Base-by-base conservation (phyloP, 805 yeast genomes). In the Brettanomyces custersianus region DNA sequence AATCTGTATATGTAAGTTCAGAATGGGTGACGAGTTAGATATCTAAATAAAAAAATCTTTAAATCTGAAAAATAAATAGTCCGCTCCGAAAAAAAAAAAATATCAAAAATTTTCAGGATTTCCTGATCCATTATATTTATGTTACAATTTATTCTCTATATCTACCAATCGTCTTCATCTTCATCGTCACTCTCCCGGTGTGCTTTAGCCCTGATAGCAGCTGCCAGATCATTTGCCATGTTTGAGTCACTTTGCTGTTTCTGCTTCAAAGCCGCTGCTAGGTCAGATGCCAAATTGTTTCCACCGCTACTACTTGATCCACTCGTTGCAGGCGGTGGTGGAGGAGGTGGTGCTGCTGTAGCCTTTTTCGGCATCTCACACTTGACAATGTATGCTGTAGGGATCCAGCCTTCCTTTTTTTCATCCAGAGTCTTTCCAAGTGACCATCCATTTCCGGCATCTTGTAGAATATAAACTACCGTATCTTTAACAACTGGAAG, bases 401-500 rank as follows among this genome's bases (percentile, higher is more conserved):
- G 99, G 10, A 92, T 90, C 98, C 98, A 92, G 4, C 99, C 99
- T 55, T 87, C 92, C 38, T 65, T 72, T 1, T 79, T 52, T 28
- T 83, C 92, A 50, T 81, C 88, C 41, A 80, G 55, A 23, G 75
- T 67, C 54, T 81, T 82, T 8, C 87, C 96, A 39, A 92, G 67
- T 48, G 95, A 90, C 99, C 99, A 92, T 13, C 96, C 95, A 42
- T 84, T 88, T 31, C 79, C 77, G 39, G 80, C 84, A 44, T 80
- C 76, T 51, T 72, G 79, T 3, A 77, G 62, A 23, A 92, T 74
- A 42, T 75, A 75, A 25, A 90, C 77, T 32, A 85, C 64, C 31
- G 83, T 82, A 40, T 83, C 95, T 49, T 80, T 82, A 5, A 68
- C 60, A 27, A 90, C 66, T 5, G 96, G 86, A 40, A 88, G 65